These are phyloP conservation scores for Neofusicoccum parvum DNA, from an alignment of 2,329 filamentous ascomycete genomes.

Conservation along the genomic window DNA sequence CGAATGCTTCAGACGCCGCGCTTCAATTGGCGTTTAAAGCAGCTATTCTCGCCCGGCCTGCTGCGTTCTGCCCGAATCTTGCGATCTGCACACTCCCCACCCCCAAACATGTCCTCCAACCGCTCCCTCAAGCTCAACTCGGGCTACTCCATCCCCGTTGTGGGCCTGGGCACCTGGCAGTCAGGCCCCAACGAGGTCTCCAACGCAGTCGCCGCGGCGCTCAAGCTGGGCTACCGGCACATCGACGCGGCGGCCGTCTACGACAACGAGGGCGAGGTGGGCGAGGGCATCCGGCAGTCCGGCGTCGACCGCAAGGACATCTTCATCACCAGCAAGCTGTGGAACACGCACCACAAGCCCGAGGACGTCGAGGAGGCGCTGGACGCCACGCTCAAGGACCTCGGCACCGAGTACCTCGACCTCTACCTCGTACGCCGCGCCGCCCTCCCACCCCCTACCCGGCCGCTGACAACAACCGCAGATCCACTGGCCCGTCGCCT, in stretches of 20 bases:
- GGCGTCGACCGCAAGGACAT: conserved; percentile 50
- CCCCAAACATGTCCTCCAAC: conserved; percentile 6
- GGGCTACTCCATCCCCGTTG: conserved; percentile 14
- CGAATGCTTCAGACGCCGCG: neutral
- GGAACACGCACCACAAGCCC: conserved; percentile 87
- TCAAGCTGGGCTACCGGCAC: conserved; percentile 53
- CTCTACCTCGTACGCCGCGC: conserved; percentile 45
- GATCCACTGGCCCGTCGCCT: conserved; percentile 65
- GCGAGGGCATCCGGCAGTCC: conserved; percentile 48
- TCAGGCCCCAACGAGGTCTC: conserved; percentile 19
- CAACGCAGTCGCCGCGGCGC: conserved; percentile 5
- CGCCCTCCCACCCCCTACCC: neutral
- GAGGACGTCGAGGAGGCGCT: conserved; percentile 61
- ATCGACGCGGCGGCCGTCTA: conserved; percentile 57
- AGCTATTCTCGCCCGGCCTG: neutral
- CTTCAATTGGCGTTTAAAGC: neutral
- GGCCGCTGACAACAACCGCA: conserved; percentile 39
- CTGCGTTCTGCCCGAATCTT: neutral
- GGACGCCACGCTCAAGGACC: conserved; percentile 58
- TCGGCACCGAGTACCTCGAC: conserved; percentile 64
- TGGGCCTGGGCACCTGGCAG: conserved; percentile 21
- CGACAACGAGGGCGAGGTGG: conserved; percentile 54
- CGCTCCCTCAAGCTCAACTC: conserved; percentile 19
- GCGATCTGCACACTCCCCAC: neutral
- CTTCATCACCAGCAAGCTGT: conserved; percentile 67